Conservation (phyloP, 345 rosid genomes). For the Pugionium cornutum region DNA sequence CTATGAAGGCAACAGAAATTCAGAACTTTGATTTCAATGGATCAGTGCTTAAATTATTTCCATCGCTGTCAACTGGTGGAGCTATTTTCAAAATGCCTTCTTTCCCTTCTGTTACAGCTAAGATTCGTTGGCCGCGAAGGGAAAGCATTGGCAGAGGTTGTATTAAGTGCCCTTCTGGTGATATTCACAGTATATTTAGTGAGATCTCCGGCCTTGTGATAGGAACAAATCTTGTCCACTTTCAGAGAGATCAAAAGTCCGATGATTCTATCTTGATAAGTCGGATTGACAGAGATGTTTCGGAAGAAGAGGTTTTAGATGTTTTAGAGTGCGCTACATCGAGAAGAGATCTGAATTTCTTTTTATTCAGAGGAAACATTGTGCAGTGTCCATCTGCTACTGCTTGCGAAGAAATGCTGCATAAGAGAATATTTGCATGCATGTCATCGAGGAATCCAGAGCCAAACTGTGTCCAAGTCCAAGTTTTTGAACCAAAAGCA, state of each 20-base stretch:
- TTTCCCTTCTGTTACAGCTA: conserved; percentile 76
- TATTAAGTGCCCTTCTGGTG: conserved; percentile 49
- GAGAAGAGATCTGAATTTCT: conserved; percentile 56
- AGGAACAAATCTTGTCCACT: conserved; percentile 46
- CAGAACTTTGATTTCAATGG: conserved; percentile 58
- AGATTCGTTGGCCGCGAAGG: conserved; percentile 70
- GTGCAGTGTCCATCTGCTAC: conserved; percentile 49
- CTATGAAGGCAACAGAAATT: conserved; percentile 61
- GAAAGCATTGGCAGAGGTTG: conserved; percentile 54
- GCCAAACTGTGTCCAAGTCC: conserved; percentile 52
- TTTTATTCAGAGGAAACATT: conserved; percentile 54
- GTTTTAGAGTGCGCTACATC: conserved; percentile 49
- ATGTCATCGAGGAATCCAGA: conserved; percentile 61
- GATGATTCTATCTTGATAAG: conserved; percentile 45
- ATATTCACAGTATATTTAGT: conserved; percentile 44
- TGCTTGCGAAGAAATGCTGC: conserved; percentile 59
- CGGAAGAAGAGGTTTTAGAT: conserved; percentile 64
- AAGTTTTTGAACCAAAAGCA: conserved; percentile 59
- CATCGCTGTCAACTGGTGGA: conserved; percentile 50
- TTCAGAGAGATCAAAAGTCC: conserved; percentile 43
- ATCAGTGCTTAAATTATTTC: conserved; percentile 54
- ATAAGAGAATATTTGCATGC: conserved; percentile 54
- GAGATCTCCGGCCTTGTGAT: conserved; percentile 51
- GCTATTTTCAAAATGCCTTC: conserved; percentile 51
- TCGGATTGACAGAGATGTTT: conserved; percentile 63